Percentiles rank a stretch among this genome's conserved stretches.
phyloP scores from a whole-genome alignment of 495 filamentous ascomycete genomes.

The Penicillium flavigenum region DNA sequence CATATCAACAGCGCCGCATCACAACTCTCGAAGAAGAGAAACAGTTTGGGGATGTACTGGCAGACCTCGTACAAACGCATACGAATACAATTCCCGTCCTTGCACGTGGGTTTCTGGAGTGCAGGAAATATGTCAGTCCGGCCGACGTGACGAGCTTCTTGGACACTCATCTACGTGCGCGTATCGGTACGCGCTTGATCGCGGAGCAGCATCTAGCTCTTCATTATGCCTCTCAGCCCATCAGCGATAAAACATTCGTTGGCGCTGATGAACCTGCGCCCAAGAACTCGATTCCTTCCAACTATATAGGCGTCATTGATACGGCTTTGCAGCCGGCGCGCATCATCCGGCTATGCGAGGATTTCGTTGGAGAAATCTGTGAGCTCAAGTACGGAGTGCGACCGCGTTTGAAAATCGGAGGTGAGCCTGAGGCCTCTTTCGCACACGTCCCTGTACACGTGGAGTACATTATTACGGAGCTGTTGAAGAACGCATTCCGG shows the following conservation, averaged over 20 bases:
- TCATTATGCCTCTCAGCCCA: slow-evolving; percentile 77
- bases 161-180: slow-evolving; percentile 88
- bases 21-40: slow-evolving; percentile 83
- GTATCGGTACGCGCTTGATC: slow-evolving; percentile 91
- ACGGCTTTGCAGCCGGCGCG: slow-evolving; percentile 80
- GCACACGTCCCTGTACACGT: slow-evolving; percentile 93
- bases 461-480: slow-evolving; percentile 94
- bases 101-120: slow-evolving; percentile 89
- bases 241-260: slow-evolving; percentile 45
- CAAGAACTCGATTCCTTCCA: slow-evolving; percentile 54
- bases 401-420: slow-evolving; percentile 76
- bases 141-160: slow-evolving; percentile 83
- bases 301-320: slow-evolving; percentile 96
- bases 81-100: slow-evolving; percentile 91
- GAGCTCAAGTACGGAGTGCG: slow-evolving; percentile 93
- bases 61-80: slow-evolving; percentile 90
- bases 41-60: slow-evolving; percentile 84
- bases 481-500: slow-evolving; percentile 94
- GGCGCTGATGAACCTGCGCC: slow-evolving; percentile 11
- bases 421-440: slow-evolving; percentile 75
- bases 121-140: slow-evolving; percentile 77
- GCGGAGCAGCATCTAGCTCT: slow-evolving; percentile 96
- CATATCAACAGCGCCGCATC: slow-evolving; percentile 75
- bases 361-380: slow-evolving; percentile 92
- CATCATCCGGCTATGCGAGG: slow-evolving; percentile 76